A percentile compares a stretch with the other conserved stretches of the same genome.
Conservation (phyloP, 2,329 filamentous ascomycete genomes). For the Bipolaris bicolor region DNA sequence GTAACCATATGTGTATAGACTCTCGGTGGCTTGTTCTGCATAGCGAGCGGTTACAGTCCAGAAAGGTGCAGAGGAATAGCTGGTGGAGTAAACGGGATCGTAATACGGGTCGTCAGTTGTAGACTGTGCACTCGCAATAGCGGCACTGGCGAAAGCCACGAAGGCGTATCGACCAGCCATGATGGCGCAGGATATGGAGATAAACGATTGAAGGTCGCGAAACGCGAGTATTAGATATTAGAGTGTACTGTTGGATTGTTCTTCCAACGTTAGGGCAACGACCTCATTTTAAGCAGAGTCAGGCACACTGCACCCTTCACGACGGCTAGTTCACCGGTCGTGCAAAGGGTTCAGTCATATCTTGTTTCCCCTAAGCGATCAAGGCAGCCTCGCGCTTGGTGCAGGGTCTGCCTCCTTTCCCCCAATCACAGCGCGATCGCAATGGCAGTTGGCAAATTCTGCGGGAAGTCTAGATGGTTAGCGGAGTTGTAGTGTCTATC, state of each 20-base stretch:
- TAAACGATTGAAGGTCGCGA: conserved; percentile 14
- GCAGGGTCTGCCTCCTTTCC: not conserved
- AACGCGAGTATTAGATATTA: conserved; percentile 19
- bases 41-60: conserved; percentile 36
- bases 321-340: conserved; percentile 31
- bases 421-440: conserved; percentile 22
- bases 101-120: conserved; percentile 2
- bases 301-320: conserved; percentile 19
- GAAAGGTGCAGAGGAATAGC: conserved; percentile 19
- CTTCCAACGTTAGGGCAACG: conserved; percentile 18
- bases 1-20: conserved; percentile 22
- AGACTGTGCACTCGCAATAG: conserved; percentile 21
- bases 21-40: conserved; percentile 22
- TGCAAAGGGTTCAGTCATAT: conserved; percentile 21
- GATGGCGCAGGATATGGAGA: not conserved
- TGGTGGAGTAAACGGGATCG: not conserved
- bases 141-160: conserved; percentile 21
- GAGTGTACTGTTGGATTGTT: conserved; percentile 14
- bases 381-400: conserved; percentile 26
- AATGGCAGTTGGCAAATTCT: conserved; percentile 9
- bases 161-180: conserved; percentile 27
- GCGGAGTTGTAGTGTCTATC: conserved; percentile 27
- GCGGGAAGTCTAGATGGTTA: conserved; percentile 19
- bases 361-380: conserved; percentile 25
- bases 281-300: conserved; percentile 30